Conservation (phyloP, 2,329 filamentous ascomycete species). For the Fonsecaea monophora region DNA sequence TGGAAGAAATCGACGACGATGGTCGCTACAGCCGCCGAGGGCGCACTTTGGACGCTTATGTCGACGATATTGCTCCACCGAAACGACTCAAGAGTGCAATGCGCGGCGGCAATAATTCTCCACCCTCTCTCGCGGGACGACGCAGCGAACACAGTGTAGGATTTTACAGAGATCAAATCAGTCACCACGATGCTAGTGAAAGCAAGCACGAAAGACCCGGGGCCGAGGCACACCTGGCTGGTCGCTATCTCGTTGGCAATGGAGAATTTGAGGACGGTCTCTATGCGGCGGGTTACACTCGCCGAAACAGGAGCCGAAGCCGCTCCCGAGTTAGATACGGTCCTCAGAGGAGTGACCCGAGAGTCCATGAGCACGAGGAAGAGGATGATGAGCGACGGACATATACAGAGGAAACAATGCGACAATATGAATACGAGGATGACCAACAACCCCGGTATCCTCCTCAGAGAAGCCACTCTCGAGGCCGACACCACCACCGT, state of each 20-base stretch:
- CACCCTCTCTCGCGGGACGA: constrained; percentile 20
- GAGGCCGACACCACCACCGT: constrained; percentile 24
- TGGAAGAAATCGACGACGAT: constrained; percentile 34
- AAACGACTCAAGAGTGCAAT: constrained; percentile 26
- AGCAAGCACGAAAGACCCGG: constrained; percentile 36
- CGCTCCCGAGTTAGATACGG: constrained; percentile 43
- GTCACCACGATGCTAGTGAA: constrained; percentile 36
- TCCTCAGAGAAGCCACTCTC: constrained; percentile 22
- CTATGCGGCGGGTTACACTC: constrained; percentile 19
- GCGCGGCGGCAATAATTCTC: constrained; percentile 29
- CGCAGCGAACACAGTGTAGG: constrained; percentile 31
- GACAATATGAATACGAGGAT: constrained; percentile 35
- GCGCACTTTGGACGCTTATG: constrained; percentile 15
- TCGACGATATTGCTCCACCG: constrained; percentile 23
- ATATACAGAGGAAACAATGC: constrained; percentile 35
- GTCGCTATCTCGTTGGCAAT: constrained; percentile 31
- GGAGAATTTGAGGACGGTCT: constrained; percentile 22
- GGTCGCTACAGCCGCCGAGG: constrained; percentile 24
- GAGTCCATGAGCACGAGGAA: constrained; percentile 37
- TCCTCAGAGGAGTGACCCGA: constrained; percentile 40
- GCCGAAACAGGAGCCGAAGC: constrained; percentile 40
- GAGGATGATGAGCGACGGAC: constrained; percentile 40
- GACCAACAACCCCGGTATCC: constrained; percentile 26
- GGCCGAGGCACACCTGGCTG: constrained; percentile 35
- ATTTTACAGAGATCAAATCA: constrained; percentile 34